These are phyloP conservation scores for Juglanconis oblonga DNA, from an alignment of 2,329 filamentous ascomycete species.

Conservation along the genomic window DNA sequence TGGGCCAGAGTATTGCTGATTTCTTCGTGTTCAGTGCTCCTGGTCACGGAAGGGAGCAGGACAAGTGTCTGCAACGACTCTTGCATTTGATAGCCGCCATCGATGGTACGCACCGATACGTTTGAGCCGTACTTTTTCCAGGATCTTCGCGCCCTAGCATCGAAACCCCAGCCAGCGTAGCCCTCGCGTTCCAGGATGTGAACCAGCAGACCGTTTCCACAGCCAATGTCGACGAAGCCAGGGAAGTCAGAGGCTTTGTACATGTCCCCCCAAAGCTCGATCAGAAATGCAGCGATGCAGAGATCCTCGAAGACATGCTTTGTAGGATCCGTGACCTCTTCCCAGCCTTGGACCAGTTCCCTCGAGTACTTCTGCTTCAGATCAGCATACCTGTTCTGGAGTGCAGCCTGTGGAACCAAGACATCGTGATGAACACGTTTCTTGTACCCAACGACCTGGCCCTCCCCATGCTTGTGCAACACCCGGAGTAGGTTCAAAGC, in stretches of 20 bases:
- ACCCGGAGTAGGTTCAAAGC: constrained; percentile 66
- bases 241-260: constrained; percentile 65
- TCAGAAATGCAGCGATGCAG: constrained; percentile 84
- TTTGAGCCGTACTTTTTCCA: constrained; percentile 68
- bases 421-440: constrained; percentile 84
- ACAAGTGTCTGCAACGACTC: constrained; percentile 28
- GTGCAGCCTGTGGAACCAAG: constrained; percentile 69
- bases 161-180: constrained; percentile 85
- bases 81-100: constrained; percentile 2
- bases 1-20: constrained; percentile 34
- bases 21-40: constrained; percentile 15
- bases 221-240: constrained; percentile 94
- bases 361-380: constrained; percentile 80
- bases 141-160: constrained; percentile 80
- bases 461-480: constrained; percentile 71
- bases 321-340: constrained; percentile 77
- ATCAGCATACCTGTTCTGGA: constrained; percentile 78
- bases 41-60: constrained; percentile 45
- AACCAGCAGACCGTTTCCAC: constrained; percentile 88
- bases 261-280: constrained; percentile 87
- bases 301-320: constrained; percentile 98
- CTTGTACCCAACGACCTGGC: constrained; percentile 62
- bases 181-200: constrained; percentile 79
- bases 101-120: constrained; percentile 32
- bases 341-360: constrained; percentile 70